Evolutionary conservation across 2,329 filamentous ascomycete genomes (phyloP), one percentile per base, ranked within the genome.

Genomic region (Pseudophaeomoniella oleicola): DNA sequence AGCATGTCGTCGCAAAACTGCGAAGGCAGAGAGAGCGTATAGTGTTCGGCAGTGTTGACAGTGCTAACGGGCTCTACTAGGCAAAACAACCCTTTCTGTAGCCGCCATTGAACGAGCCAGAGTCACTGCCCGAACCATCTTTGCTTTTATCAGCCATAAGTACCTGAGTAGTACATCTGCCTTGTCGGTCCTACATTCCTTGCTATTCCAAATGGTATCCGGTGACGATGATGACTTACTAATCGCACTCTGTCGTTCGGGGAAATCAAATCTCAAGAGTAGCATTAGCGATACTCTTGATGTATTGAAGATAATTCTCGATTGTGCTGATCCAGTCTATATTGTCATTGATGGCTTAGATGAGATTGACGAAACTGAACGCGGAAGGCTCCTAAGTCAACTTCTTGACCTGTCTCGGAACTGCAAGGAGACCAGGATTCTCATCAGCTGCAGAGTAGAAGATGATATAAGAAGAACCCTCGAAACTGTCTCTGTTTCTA

Each of bases 321-420:
- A 43, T 13, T 40, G 43, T 16, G 34, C 35, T 6, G 48, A 42
- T 4, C 40, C 36, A 22, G 40, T 38, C 5, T 53, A 43, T 32
- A 19, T 54, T 12, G 39, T 53, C 19, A 16, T 55, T 12, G 52
- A 55, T 39, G 53, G 53, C 3, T 22, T 54, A 6, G 52, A 55
- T 37, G 52, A 55, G 40, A 50, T 52, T 3, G 42, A 42, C 3
- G 37, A 36, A 18, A 18, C 37, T 11, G 41, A 48, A 32, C 38
- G 47, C n/a, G 17, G 37, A 10, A 38, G 27, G 19, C 32, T 49
- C 10, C 11, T 47, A 6, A 13, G 31, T 4, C 13, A 39, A 38
- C 30, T 49, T 19, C 19, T 44, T 4, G 34, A 37, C 5, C 18
- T 43, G 11, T 36, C 32, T 9, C 30, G 46, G 17, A 19, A 22